Percentiles rank a stretch among this genome's conserved stretches.
Conservation (phyloP, 352 stramenopile genomes). For the Pythium graminicola region DNA sequence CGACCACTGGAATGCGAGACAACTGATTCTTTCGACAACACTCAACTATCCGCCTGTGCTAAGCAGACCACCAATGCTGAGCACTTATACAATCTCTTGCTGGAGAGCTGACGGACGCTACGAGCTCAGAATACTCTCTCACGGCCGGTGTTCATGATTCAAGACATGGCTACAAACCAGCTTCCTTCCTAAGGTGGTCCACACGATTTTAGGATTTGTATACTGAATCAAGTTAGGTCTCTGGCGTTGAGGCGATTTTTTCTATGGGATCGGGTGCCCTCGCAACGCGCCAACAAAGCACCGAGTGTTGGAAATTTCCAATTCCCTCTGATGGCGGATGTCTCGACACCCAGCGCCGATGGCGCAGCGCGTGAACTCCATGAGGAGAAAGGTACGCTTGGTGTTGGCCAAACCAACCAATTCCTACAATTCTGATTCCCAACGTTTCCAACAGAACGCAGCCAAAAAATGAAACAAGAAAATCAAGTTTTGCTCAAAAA, state of each 20-base stretch:
- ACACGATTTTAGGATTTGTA: not conserved
- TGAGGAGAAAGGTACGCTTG: constrained; percentile 16
- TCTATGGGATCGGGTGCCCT: constrained; percentile 6
- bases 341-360: not conserved
- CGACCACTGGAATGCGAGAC: no score
- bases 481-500: constrained; percentile 53
- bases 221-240: constrained; percentile 8
- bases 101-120: constrained; percentile 20
- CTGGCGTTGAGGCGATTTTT: not conserved
- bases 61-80: not conserved
- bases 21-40: no score
- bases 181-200: constrained; percentile 1
- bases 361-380: constrained; percentile 14
- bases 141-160: not conserved
- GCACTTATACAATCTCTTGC: constrained; percentile 10
- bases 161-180: constrained; percentile 10
- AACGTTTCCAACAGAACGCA: constrained; percentile 17
- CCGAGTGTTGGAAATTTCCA: not conserved
- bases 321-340: constrained; percentile 17
- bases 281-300: constrained; percentile 16
- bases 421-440: no score
- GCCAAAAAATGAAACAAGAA: constrained; percentile 42
- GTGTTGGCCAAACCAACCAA: not conserved
- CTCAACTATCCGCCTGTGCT: no score
- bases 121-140: constrained; percentile 17